phyloP scores from a whole-genome alignment of 1,284 basidiomycete species.

The Ustilago nuda region DNA sequence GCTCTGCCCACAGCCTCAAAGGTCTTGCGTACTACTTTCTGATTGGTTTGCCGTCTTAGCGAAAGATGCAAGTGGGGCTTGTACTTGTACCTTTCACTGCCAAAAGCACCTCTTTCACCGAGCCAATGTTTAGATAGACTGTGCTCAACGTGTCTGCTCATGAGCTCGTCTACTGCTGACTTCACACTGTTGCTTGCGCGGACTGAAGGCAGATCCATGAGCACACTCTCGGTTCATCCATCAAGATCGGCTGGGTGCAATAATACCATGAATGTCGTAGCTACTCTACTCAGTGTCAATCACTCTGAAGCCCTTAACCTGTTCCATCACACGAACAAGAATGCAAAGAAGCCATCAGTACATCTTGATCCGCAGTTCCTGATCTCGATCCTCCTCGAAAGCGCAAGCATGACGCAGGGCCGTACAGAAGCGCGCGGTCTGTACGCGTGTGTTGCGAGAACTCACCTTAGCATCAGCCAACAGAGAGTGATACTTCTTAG shows the following conservation, averaged over 20 bases:
- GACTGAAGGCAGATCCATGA: not conserved
- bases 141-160: not conserved
- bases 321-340: not conserved
- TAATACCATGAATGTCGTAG: not conserved
- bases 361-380: not conserved
- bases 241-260: not conserved
- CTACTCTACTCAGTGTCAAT: slow-evolving; percentile 49
- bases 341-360: not conserved
- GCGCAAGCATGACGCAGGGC: too few species aligned
- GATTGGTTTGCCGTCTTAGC: not conserved
- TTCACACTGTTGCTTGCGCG: not conserved
- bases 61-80: not conserved
- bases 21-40: not conserved
- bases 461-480: slow-evolving; percentile 86
- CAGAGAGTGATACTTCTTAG: slow-evolving; percentile 86
- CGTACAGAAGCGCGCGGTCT: not conserved
- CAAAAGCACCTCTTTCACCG: not conserved
- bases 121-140: not conserved
- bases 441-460: not conserved
- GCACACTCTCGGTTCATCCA: not conserved
- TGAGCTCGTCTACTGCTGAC: not conserved
- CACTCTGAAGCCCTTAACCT: slow-evolving; percentile 60
- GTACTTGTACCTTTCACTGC: slow-evolving; percentile 30
- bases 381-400: not conserved
- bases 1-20: not conserved